Conservation (phyloP, 192 early-diverging fungal species). For the Entrophospora sp. region DNA sequence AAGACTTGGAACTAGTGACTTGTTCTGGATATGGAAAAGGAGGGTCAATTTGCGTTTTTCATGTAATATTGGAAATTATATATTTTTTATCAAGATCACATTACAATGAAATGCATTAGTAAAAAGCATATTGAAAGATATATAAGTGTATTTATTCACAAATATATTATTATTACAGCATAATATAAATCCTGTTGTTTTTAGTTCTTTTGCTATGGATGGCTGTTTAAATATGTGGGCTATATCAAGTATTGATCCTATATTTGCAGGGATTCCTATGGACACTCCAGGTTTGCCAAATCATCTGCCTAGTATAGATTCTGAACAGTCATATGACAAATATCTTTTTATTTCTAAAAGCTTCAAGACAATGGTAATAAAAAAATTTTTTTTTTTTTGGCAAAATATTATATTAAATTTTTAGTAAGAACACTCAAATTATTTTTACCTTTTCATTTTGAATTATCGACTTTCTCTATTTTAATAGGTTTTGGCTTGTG, state of each 20-base stretch:
- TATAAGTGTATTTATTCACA: too few relatives aligned
- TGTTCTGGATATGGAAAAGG: conserved; percentile 45
- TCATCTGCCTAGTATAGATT: conserved; percentile 13
- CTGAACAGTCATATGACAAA: conserved; percentile 40
- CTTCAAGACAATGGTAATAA: conserved; percentile 55
- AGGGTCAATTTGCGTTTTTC: conserved; percentile 42
- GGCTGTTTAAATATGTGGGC: conserved; percentile 61
- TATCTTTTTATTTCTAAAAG: conserved; percentile 59
- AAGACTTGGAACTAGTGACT: conserved; percentile 39
- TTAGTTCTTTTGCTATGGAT: conserved; percentile 35
- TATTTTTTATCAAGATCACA: too few relatives aligned
- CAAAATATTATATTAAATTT: too few relatives aligned
- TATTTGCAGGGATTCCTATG: conserved; percentile 34
- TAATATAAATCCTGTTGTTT: conserved; percentile 37
- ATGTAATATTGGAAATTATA: conserved; percentile 29
- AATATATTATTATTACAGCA: conserved; percentile 23
- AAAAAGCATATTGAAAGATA: too few relatives aligned
- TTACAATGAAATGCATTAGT: too few relatives aligned
- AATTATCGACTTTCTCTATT: not conserved
- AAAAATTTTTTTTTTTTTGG: not conserved
- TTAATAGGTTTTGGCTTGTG: conserved; percentile 63
- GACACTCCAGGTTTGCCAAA: conserved; percentile 23
- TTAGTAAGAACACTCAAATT: too few relatives aligned
- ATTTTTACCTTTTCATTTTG: not conserved
- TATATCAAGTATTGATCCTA: conserved; percentile 46